A percentile compares a stretch with the other conserved stretches of the same genome.
Conservation (phyloP, 306 rosid genomes). For the Lagenaria siceraria region DNA sequence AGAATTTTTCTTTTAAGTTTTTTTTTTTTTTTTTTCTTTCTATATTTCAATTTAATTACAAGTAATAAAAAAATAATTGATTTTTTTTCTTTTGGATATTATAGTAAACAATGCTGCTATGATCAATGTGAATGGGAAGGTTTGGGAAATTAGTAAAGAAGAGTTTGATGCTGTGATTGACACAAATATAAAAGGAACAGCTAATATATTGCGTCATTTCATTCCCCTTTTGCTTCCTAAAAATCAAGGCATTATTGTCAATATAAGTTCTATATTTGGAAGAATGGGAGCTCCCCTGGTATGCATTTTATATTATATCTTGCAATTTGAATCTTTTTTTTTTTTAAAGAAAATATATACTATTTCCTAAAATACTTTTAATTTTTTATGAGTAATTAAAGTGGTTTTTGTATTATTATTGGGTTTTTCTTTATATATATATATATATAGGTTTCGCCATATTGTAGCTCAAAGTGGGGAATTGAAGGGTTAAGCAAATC, state of each 20-base stretch:
- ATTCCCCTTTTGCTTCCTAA: slow-evolving; percentile 45
- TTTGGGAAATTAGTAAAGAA: slow-evolving; percentile 64
- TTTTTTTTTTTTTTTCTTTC: too few relatives aligned
- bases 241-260: slow-evolving; percentile 51
- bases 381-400: too few relatives aligned
- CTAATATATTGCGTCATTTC: slow-evolving; percentile 66
- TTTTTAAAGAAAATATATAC: too few relatives aligned
- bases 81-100: not conserved
- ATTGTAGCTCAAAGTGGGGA: not conserved
- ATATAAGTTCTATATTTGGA: slow-evolving; percentile 82
- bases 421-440: too few relatives aligned
- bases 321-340: too few relatives aligned
- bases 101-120: slow-evolving; percentile 67
- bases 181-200: slow-evolving; percentile 66
- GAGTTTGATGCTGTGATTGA: slow-evolving; percentile 63
- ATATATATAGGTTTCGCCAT: not conserved
- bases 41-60: too few relatives aligned
- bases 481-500: not conserved
- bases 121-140: slow-evolving; percentile 49
- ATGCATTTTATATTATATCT: too few relatives aligned
- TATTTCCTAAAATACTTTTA: too few relatives aligned
- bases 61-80: too few relatives aligned
- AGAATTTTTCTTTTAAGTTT: too few relatives aligned
- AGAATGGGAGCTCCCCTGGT: slow-evolving; percentile 10
- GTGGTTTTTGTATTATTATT: too few relatives aligned